These are phyloP conservation scores for Talaromyces stipitatus DNA, from an alignment of 495 filamentous ascomycete genomes.

Conservation along the genomic window DNA sequence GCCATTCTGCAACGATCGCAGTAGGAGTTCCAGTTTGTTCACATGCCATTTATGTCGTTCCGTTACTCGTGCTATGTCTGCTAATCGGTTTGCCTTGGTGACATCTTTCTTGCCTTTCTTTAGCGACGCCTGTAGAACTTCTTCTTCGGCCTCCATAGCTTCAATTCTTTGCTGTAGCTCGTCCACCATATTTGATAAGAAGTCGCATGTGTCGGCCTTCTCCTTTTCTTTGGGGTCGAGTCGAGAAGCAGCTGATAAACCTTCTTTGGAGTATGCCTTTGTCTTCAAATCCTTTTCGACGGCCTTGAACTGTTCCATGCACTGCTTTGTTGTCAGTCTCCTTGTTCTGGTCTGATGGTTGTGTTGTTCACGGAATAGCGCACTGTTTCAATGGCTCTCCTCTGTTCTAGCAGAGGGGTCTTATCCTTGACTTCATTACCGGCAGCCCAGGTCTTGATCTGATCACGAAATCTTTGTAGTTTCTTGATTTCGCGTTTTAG, in stretches of 20 bases:
- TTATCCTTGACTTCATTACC: constrained; percentile 99
- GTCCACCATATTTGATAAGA: constrained; percentile 80
- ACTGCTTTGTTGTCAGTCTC: constrained; percentile 47
- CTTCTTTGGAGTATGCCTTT: constrained; percentile 98
- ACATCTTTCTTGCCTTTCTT: constrained; percentile 90
- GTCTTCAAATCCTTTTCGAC: constrained; percentile 99
- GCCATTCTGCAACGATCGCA: constrained; percentile 86
- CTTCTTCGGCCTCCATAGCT: constrained; percentile 81
- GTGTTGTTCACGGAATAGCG: constrained; percentile 7
- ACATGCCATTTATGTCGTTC: constrained; percentile 97
- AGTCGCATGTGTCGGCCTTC: constrained; percentile 77
- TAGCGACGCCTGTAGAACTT: constrained; percentile 75
- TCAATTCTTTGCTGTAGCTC: constrained; percentile 92
- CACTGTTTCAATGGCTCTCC: constrained; percentile 94
- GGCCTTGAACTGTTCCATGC: constrained; percentile 99
- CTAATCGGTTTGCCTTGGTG: constrained; percentile 75
- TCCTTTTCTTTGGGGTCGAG: constrained; percentile 93
- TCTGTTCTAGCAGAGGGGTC: constrained; percentile 82
- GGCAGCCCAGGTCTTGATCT: constrained; percentile 98
- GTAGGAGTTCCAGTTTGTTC: constrained; percentile 81
- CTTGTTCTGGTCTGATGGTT: not conserved
- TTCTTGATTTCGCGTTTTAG: constrained; percentile 99
- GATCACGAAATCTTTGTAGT: constrained; percentile 90
- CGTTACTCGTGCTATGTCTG: constrained; percentile 72
- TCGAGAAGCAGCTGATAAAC: constrained; percentile 79